These are phyloP conservation scores for Orbilia ellipsospora DNA, from an alignment of 2,329 filamentous ascomycete genomes.

Conservation along the genomic window DNA sequence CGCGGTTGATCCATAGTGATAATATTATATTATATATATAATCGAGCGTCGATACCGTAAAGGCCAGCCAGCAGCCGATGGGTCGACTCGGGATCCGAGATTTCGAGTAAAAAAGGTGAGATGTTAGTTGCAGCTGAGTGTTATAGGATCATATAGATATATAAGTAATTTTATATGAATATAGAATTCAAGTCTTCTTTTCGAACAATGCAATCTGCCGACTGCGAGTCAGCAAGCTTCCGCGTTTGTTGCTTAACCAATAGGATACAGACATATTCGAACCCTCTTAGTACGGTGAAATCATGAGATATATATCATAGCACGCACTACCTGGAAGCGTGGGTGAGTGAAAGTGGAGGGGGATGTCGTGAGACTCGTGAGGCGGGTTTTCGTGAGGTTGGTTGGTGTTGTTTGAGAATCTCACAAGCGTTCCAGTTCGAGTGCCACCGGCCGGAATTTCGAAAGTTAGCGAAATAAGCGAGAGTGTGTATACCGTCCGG, in stretches of 20 bases:
- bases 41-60: too few species aligned
- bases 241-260: conserved; percentile 20
- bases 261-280: conserved; percentile 33
- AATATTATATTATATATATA: too few species aligned
- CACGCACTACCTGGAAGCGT: too few species aligned
- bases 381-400: background rate
- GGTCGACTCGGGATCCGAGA: background rate
- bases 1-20: conserved; percentile 49
- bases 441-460: background rate
- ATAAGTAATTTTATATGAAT: too few species aligned
- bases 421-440: too few species aligned
- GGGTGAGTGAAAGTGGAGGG: too few species aligned
- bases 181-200: conserved; percentile 6
- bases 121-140: background rate
- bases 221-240: conserved; percentile 41
- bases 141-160: too few species aligned
- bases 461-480: background rate
- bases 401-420: too few species aligned
- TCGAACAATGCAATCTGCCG: conserved; percentile 44
- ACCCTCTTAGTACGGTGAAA: conserved; percentile 10
- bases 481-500: background rate
- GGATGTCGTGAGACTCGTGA: background rate
- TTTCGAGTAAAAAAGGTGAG: background rate
- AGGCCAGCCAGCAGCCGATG: background rate
- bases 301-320: background rate